Conservation (phyloP, 202 grass and related monocot genomes). For the Digitaria exilis region DNA sequence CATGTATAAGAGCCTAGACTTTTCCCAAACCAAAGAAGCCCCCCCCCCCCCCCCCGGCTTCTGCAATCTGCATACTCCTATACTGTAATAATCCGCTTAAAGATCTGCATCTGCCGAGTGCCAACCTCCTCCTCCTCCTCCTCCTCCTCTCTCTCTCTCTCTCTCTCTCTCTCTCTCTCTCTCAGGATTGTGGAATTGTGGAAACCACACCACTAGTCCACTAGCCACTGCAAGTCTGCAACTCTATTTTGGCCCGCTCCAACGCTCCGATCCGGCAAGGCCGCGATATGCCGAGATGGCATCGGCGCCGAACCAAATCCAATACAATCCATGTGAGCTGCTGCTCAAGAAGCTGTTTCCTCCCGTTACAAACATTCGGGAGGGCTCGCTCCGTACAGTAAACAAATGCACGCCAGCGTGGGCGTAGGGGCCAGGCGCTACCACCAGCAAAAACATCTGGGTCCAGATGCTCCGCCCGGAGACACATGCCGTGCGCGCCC, state of each 20-base stretch:
- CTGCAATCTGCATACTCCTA: no score
- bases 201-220: no score
- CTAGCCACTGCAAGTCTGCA: no score
- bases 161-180: no score
- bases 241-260: not conserved
- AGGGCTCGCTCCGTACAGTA: not conserved
- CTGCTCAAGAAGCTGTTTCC: not conserved
- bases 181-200: no score
- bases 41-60: no score
- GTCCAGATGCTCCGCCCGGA: constrained; percentile 7
- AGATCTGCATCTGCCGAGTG: no score
- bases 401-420: constrained; percentile 30
- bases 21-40: no score
- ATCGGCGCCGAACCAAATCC: constrained; percentile 10
- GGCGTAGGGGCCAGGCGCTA: not conserved
- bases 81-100: no score
- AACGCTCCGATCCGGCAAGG: not conserved
- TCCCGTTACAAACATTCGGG: constrained; percentile 23
- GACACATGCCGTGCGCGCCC: constrained; percentile 5
- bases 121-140: no score
- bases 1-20: no score
- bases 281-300: not conserved
- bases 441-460: constrained; percentile 9
- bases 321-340: constrained; percentile 29
- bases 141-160: no score